Percentiles rank a stretch among this genome's conserved stretches.
These are phyloP conservation scores for Podila minutissima DNA, from an alignment of 192 early-diverging fungal species.

Conservation along the genomic window DNA sequence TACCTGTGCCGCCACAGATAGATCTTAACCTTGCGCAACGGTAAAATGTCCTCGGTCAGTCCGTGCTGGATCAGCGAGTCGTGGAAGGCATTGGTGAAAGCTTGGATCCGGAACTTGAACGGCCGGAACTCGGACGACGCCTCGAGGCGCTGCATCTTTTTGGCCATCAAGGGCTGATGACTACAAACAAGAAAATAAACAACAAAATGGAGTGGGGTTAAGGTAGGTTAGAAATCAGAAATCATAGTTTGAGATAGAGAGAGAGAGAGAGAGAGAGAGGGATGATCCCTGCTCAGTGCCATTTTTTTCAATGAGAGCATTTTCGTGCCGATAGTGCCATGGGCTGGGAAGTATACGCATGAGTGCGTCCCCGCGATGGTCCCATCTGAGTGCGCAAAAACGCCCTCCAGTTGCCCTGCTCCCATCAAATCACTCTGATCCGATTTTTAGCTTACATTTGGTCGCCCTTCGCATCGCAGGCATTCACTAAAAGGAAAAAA, in stretches of 20 bases:
- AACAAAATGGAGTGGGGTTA: no score
- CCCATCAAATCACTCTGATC: no score
- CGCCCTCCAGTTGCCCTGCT: no score
- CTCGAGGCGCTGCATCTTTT: constrained; percentile 77
- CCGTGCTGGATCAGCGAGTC: constrained; percentile 70
- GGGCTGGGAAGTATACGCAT: background rate
- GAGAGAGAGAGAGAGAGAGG: no score
- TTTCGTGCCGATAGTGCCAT: no score
- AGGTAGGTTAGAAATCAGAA: no score
- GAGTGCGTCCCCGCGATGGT: no score
- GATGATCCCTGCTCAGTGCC: no score
- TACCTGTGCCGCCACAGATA: constrained; percentile 79
- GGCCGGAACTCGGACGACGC: constrained; percentile 75
- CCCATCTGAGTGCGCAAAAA: no score
- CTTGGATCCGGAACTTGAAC: constrained; percentile 85
- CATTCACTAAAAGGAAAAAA: constrained; percentile 55
- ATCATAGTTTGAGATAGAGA: no score
- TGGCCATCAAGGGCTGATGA: constrained; percentile 82
- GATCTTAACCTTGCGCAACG: constrained; percentile 72
- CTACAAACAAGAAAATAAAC: constrained; percentile 24
- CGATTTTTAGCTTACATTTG: constrained; percentile 64
- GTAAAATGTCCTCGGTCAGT: constrained; percentile 70
- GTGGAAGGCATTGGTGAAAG: constrained; percentile 81
- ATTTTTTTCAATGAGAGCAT: background rate
- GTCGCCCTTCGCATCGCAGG: constrained; percentile 71